Evolutionary conservation across 495 filamentous ascomycete genomes (phyloP), one percentile per base, ranked within the genome.

Genomic region (Neurospora cerealis): DNA sequence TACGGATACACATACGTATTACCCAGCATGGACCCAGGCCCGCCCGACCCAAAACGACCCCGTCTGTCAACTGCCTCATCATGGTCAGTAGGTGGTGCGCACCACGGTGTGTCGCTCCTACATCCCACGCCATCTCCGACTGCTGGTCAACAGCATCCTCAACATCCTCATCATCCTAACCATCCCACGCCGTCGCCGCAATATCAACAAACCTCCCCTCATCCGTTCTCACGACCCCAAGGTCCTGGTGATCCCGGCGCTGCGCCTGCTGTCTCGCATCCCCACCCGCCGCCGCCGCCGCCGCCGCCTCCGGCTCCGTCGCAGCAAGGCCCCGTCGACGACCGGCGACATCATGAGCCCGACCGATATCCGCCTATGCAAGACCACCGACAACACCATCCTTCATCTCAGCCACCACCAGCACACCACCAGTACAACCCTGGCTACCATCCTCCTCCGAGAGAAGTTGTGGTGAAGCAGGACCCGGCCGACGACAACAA

Each of bases 11-110:
- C 75, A 80, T 78, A 76, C 81, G 82, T 83, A 83, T 82, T 80
- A 77, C 80, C 84, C 82, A 85, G 81, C 82, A 87, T 87, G 85
- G 85, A 87, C 79, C 79, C 78, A 80, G 82, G 82, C 75, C 81
- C 75, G 80, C 83, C 84, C 75, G 84, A 84, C 76, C 76, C 76
- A 75, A 87, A 87, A 79, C 83, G 85, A 73, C 83, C 82, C 74
- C 85, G 85, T 81, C 78, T 84, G 71, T 81, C 82, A 73, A 76
- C 83, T 77, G 78, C 77, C 77, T 78, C 80, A 73, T 80, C 83
- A 80, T 86, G 84, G 84, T 83, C 85, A 75, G 76, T 74, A 70
- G 77, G 77, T 62, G 74, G 76, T 75, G 77, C 79, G 72, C 83
- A 83, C 79, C 81, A 83, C 80, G 80, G 80, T 75, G 81, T 83